phyloP scores from a whole-genome alignment of 495 filamentous ascomycete genomes.

The Neurospora discreta region DNA sequence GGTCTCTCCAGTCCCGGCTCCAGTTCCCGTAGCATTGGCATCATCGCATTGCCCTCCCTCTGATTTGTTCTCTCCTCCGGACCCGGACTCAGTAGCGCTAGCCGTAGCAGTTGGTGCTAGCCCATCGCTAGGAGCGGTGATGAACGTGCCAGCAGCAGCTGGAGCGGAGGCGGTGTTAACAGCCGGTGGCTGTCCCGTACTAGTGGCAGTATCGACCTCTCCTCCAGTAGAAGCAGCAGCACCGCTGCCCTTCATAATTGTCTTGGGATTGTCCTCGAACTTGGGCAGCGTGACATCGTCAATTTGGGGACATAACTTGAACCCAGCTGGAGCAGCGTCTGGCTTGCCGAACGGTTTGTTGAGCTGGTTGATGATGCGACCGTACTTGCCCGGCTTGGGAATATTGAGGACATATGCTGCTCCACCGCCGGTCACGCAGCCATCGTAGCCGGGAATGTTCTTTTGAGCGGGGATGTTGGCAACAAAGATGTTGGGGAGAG shows the following conservation, averaged over 20 bases:
- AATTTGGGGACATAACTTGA: neutral
- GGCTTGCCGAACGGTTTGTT: slow-evolving; percentile 5
- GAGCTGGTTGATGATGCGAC: slow-evolving; percentile 10
- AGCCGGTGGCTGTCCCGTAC: neutral
- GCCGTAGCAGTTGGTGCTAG: neutral
- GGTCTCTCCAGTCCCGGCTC: neutral
- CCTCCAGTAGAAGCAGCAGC: neutral
- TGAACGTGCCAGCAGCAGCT: neutral
- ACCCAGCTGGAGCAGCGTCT: neutral
- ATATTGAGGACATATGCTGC: slow-evolving; percentile 11
- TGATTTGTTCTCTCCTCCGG: neutral
- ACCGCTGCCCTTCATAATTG: neutral
- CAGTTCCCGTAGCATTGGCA: neutral
- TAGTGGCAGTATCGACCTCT: no score
- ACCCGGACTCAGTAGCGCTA: neutral
- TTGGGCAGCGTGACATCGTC: neutral
- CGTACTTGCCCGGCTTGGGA: slow-evolving; percentile 19
- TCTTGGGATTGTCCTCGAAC: neutral
- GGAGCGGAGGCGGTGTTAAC: neutral
- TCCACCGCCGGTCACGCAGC: slow-evolving; percentile 11
- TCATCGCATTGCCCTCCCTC: neutral
- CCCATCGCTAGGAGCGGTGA: neutral
- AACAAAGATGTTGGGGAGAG: slow-evolving; percentile 44
- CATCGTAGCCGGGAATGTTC: slow-evolving; percentile 5
- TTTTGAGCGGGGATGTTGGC: slow-evolving; percentile 39